Base-by-base conservation (phyloP, 768 basidiomycete genomes). In the Sistotremastrum suecicum region DNA sequence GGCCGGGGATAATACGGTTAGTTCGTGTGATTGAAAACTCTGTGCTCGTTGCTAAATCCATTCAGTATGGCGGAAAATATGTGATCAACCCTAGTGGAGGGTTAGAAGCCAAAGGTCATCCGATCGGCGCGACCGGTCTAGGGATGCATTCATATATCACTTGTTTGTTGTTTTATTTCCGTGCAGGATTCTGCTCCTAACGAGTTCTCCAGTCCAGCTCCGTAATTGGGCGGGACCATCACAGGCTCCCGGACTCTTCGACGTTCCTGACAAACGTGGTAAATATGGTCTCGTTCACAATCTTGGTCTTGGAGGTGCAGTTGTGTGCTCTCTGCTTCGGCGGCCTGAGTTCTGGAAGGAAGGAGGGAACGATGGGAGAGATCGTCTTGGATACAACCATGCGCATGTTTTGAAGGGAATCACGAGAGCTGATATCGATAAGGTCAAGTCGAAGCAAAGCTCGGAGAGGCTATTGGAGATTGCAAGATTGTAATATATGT, bases 61-160 rank as follows among this genome's bases (percentile, higher is more conserved):
- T 37, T 10, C 44, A 84, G 81, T 86, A 85, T 48, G 86, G 83
- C 12, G 86, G 88, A 4, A 84, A 85, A 60, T 90, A 74, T 42
- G 83, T 90, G 11, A 64, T 90, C 34, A 89, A 90, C 52, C 83
- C 87, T 0, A 83, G 80, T 43, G 87, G 87, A 29, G 87, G 87
- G 0, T 69, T 90, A 10, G 83, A 90, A 56, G 83, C 84, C n/a
- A 90, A 88, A 56, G 87, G 87, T 3, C 84, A 89, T 56, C 86
- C 87, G 2, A 70, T 88, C 12, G 84, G 85, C 36, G 83, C 85
- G 1, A 86, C 82, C 11, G 85, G 85, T 2, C 63, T 88, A 9
- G 84, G 80, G 30, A 87, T 87, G 85, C 84, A 88, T 57, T 86
- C 86, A 61, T 87, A 84, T 55, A 82, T 87, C 50, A 74, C 78